Evolutionary conservation across 2,329 filamentous ascomycete species (phyloP), one percentile per base, ranked within the genome.

Genomic region (Ophiostoma ulmi): DNA sequence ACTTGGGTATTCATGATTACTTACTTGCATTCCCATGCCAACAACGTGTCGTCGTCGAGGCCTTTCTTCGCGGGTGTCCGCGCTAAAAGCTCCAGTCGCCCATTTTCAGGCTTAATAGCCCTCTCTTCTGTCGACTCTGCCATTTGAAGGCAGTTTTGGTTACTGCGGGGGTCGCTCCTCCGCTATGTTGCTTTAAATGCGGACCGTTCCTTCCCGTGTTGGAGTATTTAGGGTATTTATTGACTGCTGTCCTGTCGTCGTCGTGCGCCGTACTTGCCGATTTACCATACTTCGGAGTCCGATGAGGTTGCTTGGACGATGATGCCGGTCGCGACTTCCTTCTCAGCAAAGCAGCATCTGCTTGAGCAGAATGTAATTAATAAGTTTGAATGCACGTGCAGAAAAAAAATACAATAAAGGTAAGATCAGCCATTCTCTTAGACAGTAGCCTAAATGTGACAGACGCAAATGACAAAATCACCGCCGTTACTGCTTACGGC

Each of bases 261-360:
- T 38, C 22, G 52, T 38, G 31, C 61, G 14, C 31, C 61, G 61
- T 38, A 11, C 35, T 64, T 64, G 17, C 61, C 35, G 26, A 36
- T 64, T n/a, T 64, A 7, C 13, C 13, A n/a, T 17, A 11, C 3
- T 38, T 20, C 17, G 61, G 31, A 11, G 61, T 64, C 31, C 61
- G 31, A 38, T n/a, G 31, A 38, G 61, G 35, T 36, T 35, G 39
- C 26, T 36, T 64, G 8, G 8, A 36, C 31, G 35, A n/a, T 38
- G 35, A 64, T 64, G 61, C 22, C 31, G 61, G 61, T 64, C 61
- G 61, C 61, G 35, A 38, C 61, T 64, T 64, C 61, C 61, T 10
- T 64, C 35, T 38, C 20, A 14, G 22, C 20, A 58, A 17, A 2
- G 17, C 52, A 58, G 52, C 52, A 58, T 58, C n/a, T 58, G 48